Percentiles rank a stretch among this genome's conserved stretches.
phyloP scores from a whole-genome alignment of 2,329 filamentous ascomycete species.

The Lecanicillium sp. region DNA sequence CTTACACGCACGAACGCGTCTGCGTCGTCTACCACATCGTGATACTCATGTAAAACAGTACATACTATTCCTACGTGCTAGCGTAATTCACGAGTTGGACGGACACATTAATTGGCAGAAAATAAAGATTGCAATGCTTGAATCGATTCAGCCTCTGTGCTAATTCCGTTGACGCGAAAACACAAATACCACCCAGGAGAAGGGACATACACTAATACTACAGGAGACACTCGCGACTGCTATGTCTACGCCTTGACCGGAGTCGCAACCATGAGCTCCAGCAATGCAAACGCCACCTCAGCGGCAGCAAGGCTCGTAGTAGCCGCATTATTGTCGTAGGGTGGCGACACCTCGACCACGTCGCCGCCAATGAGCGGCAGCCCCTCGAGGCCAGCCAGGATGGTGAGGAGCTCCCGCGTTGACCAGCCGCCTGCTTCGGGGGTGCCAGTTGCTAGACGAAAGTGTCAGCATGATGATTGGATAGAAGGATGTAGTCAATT shows the following conservation, averaged over 20 bases:
- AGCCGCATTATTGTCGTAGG: constrained; percentile 71
- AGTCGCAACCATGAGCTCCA: constrained; percentile 28
- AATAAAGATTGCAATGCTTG: too few relatives aligned
- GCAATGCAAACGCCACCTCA: constrained; percentile 74
- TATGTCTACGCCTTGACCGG: constrained; percentile 9
- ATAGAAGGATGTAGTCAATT: not conserved
- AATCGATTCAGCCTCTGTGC: too few relatives aligned
- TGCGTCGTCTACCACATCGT: too few relatives aligned
- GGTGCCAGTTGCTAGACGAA: constrained; percentile 63
- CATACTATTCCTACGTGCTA: too few relatives aligned
- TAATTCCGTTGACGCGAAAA: too few relatives aligned
- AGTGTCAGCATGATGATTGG: not conserved
- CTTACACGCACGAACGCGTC: too few relatives aligned
- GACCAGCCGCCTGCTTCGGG: constrained; percentile 85
- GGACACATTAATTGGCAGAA: too few relatives aligned
- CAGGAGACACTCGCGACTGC: too few relatives aligned
- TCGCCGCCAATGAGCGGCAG: constrained; percentile 79
- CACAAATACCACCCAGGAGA: too few relatives aligned
- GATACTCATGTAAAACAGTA: too few relatives aligned
- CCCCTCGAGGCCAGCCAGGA: constrained; percentile 67
- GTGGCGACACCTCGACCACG: constrained; percentile 76
- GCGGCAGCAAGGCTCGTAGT: constrained; percentile 71
- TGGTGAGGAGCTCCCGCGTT: constrained; percentile 70
- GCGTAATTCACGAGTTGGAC: too few relatives aligned
- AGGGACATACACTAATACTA: too few relatives aligned